A percentile compares a stretch with the other conserved stretches of the same genome.
phyloP scores from a whole-genome alignment of 495 filamentous ascomycete genomes.

The Daldinia decipiens region DNA sequence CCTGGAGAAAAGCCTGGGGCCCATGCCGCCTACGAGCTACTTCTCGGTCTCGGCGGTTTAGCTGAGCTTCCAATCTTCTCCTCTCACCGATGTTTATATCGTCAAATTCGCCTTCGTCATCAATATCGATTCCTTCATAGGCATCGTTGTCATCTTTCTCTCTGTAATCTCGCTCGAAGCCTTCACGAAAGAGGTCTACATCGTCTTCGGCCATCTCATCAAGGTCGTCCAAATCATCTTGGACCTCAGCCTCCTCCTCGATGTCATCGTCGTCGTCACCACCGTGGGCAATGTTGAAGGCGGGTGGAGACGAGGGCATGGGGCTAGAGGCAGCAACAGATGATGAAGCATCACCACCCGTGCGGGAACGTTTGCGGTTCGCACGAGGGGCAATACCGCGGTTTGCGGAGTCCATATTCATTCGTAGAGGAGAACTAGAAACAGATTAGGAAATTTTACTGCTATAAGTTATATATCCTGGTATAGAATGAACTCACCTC shows the following conservation, averaged over 20 bases:
- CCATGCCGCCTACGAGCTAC: slow-evolving; percentile 77
- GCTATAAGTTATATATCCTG: background rate
- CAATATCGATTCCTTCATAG: slow-evolving; percentile 59
- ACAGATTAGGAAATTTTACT: slow-evolving; percentile 16
- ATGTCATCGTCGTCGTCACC: slow-evolving; percentile 77
- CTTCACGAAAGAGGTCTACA: slow-evolving; percentile 92
- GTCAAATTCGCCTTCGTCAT: slow-evolving; percentile 71
- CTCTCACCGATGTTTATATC: slow-evolving; percentile 83
- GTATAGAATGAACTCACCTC: slow-evolving; percentile 47
- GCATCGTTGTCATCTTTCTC: slow-evolving; percentile 60
- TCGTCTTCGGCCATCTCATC: slow-evolving; percentile 98
- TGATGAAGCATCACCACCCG: slow-evolving; percentile 74
- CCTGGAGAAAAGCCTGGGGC: slow-evolving; percentile 84
- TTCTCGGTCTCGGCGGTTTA: slow-evolving; percentile 85
- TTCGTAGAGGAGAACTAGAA: slow-evolving; percentile 79
- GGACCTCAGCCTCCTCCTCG: slow-evolving; percentile 76
- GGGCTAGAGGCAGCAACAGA: slow-evolving; percentile 70
- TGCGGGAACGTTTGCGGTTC: slow-evolving; percentile 84
- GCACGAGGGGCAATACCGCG: slow-evolving; percentile 69
- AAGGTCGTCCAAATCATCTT: slow-evolving; percentile 87
- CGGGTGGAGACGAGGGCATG: slow-evolving; percentile 61
- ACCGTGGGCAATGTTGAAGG: slow-evolving; percentile 63
- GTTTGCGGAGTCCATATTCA: slow-evolving; percentile 87
- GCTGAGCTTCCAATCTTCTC: slow-evolving; percentile 81
- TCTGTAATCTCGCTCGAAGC: slow-evolving; percentile 87